phyloP scores from a whole-genome alignment of 2,329 filamentous ascomycete species.

The Aureobasidium sp. region DNA sequence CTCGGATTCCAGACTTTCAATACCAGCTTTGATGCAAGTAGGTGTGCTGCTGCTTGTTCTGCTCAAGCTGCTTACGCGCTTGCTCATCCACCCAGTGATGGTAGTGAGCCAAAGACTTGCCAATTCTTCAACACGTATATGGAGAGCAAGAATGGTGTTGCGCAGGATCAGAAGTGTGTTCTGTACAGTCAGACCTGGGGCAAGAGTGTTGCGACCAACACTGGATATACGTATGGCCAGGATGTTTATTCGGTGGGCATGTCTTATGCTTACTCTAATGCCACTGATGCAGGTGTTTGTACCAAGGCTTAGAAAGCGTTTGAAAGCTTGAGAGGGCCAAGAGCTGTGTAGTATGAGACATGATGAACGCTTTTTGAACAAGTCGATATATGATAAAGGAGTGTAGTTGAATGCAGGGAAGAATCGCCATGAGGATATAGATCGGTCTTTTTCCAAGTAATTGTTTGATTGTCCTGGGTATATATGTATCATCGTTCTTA shows the following conservation, averaged over 20 bases:
- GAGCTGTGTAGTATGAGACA: not conserved
- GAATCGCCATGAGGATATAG: too few species aligned
- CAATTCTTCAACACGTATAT: slow-evolving; percentile 34
- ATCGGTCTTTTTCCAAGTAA: too few species aligned
- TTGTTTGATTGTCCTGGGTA: too few species aligned
- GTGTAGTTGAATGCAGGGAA: too few species aligned
- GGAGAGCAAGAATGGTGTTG: slow-evolving; percentile 30
- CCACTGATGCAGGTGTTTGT: not conserved
- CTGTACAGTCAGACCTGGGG: slow-evolving; percentile 28
- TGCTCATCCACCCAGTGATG: not conserved
- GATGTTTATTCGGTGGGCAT: not conserved
- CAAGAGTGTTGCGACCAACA: slow-evolving; percentile 19
- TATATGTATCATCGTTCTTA: too few species aligned
- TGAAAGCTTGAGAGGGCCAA: not conserved
- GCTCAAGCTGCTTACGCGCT: not conserved
- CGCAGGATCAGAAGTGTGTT: slow-evolving; percentile 33
- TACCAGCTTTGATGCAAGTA: not conserved
- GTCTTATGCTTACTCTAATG: not conserved
- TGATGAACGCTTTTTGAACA: too few species aligned
- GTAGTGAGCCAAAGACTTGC: slow-evolving; percentile 12
- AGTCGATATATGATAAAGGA: too few species aligned
- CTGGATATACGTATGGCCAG: not conserved
- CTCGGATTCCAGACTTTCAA: slow-evolving; percentile 24
- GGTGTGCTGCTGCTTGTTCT: slow-evolving; percentile 21
- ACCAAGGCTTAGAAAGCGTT: not conserved